A percentile compares a stretch with the other conserved stretches of the same genome.
Conservation (phyloP, 2,329 filamentous ascomycete genomes). For the Zelopaecilomyces penicillatus region DNA sequence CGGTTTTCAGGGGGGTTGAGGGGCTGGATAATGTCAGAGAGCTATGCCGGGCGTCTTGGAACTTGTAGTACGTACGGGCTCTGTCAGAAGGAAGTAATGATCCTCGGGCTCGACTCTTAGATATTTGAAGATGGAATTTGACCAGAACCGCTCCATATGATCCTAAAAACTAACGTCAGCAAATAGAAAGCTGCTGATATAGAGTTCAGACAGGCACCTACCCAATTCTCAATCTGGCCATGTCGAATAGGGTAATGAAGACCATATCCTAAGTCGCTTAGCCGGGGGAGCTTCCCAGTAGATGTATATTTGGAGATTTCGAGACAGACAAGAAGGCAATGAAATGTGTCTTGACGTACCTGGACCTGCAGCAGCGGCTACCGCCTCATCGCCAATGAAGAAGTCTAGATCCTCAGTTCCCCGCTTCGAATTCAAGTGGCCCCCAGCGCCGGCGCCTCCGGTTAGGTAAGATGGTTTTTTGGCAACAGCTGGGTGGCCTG, state of each 20-base stretch:
- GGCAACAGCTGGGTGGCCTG: slow-evolving; percentile 79
- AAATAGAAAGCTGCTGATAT: not conserved
- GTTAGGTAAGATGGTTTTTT: slow-evolving; percentile 96
- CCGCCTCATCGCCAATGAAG: slow-evolving; percentile 96
- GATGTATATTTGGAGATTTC: slow-evolving; percentile 8
- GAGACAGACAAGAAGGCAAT: not conserved
- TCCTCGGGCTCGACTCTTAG: slow-evolving; percentile 96
- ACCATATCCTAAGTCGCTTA: slow-evolving; percentile 62
- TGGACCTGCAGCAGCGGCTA: slow-evolving; percentile 74
- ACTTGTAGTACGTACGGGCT: slow-evolving; percentile 60
- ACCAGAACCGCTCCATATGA: slow-evolving; percentile 99
- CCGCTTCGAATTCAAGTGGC: slow-evolving; percentile 82
- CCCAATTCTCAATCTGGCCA: slow-evolving; percentile 98
- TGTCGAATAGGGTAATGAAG: slow-evolving; percentile 97
- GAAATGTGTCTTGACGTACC: slow-evolving; percentile 41
- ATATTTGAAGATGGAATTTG: slow-evolving; percentile 99
- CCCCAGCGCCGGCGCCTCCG: slow-evolving; percentile 73
- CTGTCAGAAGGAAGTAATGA: slow-evolving; percentile 95
- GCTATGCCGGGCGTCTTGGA: slow-evolving; percentile 4
- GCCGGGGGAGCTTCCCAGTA: not conserved
- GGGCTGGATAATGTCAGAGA: slow-evolving; percentile 46
- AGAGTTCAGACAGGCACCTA: slow-evolving; percentile 31
- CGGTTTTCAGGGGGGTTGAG: slow-evolving; percentile 97
- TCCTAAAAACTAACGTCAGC: slow-evolving; percentile 50
- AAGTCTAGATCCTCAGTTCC: slow-evolving; percentile 97